A percentile compares a stretch with the other conserved stretches of the same genome.
Conservation (phyloP, 2,329 filamentous ascomycete species). For the Penicillium sp. region DNA sequence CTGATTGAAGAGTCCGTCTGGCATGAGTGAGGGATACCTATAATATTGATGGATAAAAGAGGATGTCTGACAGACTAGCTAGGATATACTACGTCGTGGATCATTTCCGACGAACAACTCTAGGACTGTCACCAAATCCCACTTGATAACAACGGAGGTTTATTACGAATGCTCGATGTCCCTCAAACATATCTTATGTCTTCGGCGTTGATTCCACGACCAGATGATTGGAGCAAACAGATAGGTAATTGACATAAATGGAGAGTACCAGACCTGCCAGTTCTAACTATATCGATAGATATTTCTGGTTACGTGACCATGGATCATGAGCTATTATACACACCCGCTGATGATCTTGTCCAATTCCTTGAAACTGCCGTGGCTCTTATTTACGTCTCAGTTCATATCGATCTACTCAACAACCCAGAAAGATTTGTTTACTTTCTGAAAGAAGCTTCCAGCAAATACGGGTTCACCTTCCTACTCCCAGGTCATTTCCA, state of each 20-base stretch:
- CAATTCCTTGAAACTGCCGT: background rate
- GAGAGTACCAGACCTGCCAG: too few relatives aligned
- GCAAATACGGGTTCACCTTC: background rate
- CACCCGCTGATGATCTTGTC: background rate
- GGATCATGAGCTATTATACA: background rate
- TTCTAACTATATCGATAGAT: background rate
- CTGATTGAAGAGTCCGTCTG: conserved; percentile 10
- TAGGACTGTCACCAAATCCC: background rate
- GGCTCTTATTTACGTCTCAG: background rate
- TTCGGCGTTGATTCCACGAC: background rate
- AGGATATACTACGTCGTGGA: conserved; percentile 3
- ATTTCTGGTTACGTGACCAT: background rate
- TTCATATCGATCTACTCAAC: background rate
- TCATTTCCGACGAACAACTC: background rate
- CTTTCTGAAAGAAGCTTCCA: background rate
- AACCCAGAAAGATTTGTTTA: background rate
- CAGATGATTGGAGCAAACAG: conserved; percentile 10
- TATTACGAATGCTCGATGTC: conserved; percentile 3
- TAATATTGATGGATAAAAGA: background rate
- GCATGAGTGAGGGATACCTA: conserved; percentile 10
- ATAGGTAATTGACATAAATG: background rate
- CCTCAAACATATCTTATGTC: conserved; percentile 19
- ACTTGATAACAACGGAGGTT: background rate
- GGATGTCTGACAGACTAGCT: background rate
- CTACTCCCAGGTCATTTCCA: background rate